Percentiles rank a stretch among this genome's conserved stretches.
phyloP scores from a whole-genome alignment of 2,329 filamentous ascomycete genomes.

The Tympanopsis confertula region DNA sequence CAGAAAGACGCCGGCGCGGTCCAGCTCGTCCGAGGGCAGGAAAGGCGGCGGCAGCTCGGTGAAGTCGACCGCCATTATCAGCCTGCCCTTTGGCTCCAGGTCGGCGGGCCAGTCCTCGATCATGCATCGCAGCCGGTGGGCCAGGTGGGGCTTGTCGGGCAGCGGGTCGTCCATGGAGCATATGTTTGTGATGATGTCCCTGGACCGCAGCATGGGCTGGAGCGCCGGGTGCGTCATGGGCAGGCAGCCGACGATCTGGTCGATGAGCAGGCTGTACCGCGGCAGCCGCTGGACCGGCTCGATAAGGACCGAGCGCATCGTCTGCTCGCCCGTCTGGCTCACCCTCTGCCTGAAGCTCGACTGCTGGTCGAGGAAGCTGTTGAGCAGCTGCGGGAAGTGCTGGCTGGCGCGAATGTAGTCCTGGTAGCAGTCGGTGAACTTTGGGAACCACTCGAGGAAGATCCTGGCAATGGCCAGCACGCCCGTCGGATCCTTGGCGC shows the following conservation, averaged over 20 bases:
- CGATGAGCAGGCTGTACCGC: slow-evolving; percentile 89
- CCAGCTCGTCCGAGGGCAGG: slow-evolving; percentile 23
- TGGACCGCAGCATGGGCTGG: slow-evolving; percentile 70
- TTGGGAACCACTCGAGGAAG: slow-evolving; percentile 83
- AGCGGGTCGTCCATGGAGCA: slow-evolving; percentile 74
- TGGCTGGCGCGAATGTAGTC: slow-evolving; percentile 88
- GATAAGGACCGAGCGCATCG: slow-evolving; percentile 80
- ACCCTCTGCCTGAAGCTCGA: slow-evolving; percentile 75
- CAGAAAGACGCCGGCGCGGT: slow-evolving; percentile 60
- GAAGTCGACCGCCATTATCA: slow-evolving; percentile 74
- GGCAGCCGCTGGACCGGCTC: slow-evolving; percentile 91
- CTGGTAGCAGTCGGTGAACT: slow-evolving; percentile 81
- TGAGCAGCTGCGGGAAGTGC: slow-evolving; percentile 72
- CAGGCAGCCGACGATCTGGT: slow-evolving; percentile 80
- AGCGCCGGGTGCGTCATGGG: slow-evolving; percentile 79
- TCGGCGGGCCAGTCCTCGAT: slow-evolving; percentile 67
- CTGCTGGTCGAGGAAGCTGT: slow-evolving; percentile 65
- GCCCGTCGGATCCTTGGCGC: slow-evolving; percentile 61
- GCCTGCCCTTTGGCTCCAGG: slow-evolving; percentile 62
- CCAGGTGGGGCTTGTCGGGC: slow-evolving; percentile 61
- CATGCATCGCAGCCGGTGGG: slow-evolving; percentile 64
- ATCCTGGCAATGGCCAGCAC: slow-evolving; percentile 67
- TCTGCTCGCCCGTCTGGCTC: slow-evolving; percentile 77
- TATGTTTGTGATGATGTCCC: slow-evolving; percentile 90
- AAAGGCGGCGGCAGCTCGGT: slow-evolving; percentile 68